These are phyloP conservation scores for Hibiscus mutabilis DNA, from an alignment of 345 rosid genomes.

Conservation along the genomic window DNA sequence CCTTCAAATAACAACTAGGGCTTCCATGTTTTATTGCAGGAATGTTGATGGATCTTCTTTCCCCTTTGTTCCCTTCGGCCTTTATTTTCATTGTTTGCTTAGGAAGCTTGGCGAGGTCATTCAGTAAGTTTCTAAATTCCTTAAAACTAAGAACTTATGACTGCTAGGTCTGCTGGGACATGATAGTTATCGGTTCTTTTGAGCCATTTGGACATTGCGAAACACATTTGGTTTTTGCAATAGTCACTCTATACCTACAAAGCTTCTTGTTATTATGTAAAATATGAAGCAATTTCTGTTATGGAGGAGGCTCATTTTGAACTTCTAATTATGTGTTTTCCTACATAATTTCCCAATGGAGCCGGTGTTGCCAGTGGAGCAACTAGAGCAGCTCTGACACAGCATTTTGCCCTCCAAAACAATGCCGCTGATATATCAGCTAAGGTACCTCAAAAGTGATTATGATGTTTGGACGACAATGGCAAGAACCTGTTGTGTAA, in stretches of 20 bases:
- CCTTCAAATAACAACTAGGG: conserved; percentile 12
- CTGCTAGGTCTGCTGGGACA: background rate
- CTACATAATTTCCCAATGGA: conserved; percentile 13
- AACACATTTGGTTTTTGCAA: background rate
- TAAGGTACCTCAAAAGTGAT: conserved; percentile 40
- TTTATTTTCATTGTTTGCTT: conserved; percentile 84
- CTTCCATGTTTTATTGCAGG: conserved; percentile 47
- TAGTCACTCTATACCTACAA: background rate
- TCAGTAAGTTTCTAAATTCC: conserved; percentile 50
- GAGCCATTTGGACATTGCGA: background rate
- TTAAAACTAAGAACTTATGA: background rate
- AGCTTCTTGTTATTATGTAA: background rate
- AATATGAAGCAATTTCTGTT: background rate
- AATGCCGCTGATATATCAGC: conserved; percentile 97
- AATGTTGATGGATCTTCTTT: conserved; percentile 94
- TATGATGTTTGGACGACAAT: conserved; percentile 11
- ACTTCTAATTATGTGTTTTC: background rate
- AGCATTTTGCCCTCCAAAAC: conserved; percentile 89
- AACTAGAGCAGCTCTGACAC: conserved; percentile 95
- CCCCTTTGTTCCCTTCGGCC: conserved; percentile 87
- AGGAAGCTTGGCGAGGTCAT: conserved; percentile 91
- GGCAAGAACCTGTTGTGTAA: background rate
- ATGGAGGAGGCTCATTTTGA: background rate
- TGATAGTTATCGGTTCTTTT: background rate
- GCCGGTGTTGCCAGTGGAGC: conserved; percentile 99